phyloP scores from a whole-genome alignment of 306 rosid species.

The Prinsepia uniflora region DNA sequence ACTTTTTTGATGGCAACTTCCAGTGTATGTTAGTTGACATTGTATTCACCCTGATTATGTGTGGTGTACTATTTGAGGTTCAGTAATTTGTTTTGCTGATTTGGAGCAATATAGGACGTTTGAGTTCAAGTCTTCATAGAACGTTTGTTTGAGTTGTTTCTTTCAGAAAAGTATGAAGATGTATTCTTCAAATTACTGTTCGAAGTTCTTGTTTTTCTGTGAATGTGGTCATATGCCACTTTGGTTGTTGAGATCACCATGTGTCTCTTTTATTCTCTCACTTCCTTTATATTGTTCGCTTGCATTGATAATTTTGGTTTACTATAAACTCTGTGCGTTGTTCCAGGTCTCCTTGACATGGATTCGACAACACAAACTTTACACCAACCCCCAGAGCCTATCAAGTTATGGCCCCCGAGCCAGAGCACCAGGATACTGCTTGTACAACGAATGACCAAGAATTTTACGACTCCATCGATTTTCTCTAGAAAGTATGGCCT shows the following conservation, averaged over 20 bases:
- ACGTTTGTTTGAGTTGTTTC: not conserved
- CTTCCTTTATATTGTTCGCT: not conserved
- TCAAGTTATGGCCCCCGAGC: constrained; percentile 88
- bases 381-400: constrained; percentile 50
- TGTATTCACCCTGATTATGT: not conserved
- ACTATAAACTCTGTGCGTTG: not conserved
- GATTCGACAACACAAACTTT: constrained; percentile 43
- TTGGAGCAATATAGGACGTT: not conserved
- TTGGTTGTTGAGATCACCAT: not conserved
- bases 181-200: not conserved
- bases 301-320: not conserved
- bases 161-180: not conserved
- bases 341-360: constrained; percentile 52
- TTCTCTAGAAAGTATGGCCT: constrained; percentile 83
- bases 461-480: constrained; percentile 73
- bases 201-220: not conserved
- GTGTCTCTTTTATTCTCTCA: not conserved
- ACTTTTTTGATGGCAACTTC: not conserved
- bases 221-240: not conserved
- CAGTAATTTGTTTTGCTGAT: not conserved
- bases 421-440: constrained; percentile 77
- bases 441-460: constrained; percentile 69
- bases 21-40: not conserved
- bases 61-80: not conserved
- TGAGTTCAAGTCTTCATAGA: not conserved